Evolutionary conservation across 148 eudicot species (phyloP).

Genomic region (Pharnaceum exiguum): DNA sequence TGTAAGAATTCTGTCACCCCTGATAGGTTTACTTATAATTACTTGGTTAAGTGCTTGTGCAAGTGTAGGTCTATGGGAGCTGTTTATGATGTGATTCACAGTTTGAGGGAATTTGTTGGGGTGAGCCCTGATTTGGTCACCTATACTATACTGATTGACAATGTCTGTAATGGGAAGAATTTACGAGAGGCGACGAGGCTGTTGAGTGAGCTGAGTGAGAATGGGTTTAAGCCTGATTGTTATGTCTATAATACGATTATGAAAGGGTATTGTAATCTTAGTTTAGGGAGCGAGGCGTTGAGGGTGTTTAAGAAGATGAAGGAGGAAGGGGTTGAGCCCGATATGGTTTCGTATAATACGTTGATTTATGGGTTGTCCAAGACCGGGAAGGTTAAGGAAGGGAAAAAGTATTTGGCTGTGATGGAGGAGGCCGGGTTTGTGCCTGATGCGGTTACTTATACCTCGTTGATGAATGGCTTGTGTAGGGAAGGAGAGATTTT

Average conservation of each 20-base stretch:
- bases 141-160: slow-evolving; percentile 85
- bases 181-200: slow-evolving; percentile 72
- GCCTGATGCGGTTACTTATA: slow-evolving; percentile 79
- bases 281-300: slow-evolving; percentile 58
- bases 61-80: slow-evolving; percentile 37
- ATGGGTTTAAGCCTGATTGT: slow-evolving; percentile 76
- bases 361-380: slow-evolving; percentile 78
- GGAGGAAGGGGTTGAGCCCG: slow-evolving; percentile 74
- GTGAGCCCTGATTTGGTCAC: slow-evolving; percentile 67
- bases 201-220: slow-evolving; percentile 46
- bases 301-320: slow-evolving; percentile 66
- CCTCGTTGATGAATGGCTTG: slow-evolving; percentile 91
- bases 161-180: slow-evolving; percentile 75
- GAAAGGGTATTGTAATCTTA: slow-evolving; percentile 77
- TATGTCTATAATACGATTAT: slow-evolving; percentile 77
- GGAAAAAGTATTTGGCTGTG: slow-evolving; percentile 48
- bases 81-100: slow-evolving; percentile 49
- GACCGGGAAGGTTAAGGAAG: slow-evolving; percentile 76
- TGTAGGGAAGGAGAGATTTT: slow-evolving; percentile 68
- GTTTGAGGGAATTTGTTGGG: slow-evolving; percentile 36
- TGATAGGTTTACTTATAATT: slow-evolving; percentile 60
- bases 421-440: slow-evolving; percentile 57
- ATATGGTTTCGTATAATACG: slow-evolving; percentile 62
- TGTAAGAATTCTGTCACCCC: slow-evolving; percentile 35
- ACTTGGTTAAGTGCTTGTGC: slow-evolving; percentile 48